Conservation (phyloP, 345 rosid species). For the Barbarea vulgaris region DNA sequence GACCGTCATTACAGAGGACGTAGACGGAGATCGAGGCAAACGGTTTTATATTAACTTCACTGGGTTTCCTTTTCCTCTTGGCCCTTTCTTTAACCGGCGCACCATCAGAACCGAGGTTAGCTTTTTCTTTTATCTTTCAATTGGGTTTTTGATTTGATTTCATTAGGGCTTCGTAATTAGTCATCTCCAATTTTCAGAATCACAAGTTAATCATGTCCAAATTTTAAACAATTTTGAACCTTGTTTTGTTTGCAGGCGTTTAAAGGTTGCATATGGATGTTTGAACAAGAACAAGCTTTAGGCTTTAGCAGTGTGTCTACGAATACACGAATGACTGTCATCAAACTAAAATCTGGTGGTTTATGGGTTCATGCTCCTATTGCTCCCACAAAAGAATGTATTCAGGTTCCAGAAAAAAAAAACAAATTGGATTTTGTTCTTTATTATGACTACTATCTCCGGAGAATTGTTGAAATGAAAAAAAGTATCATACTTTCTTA, state of each 20-base stretch:
- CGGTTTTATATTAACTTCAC: conserved; percentile 85
- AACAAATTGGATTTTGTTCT: not conserved
- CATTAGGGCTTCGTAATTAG: not conserved
- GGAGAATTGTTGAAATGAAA: not conserved
- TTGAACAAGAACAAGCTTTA: conserved; percentile 97
- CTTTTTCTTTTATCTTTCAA: conserved; percentile 9
- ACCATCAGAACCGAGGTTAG: conserved; percentile 86
- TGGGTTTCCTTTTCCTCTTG: conserved; percentile 96
- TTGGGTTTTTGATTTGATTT: not conserved
- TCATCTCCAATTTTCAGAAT: not conserved
- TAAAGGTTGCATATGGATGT: conserved; percentile 87
- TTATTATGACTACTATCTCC: not conserved
- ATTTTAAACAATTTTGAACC: not conserved
- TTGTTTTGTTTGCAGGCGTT: conserved; percentile 57
- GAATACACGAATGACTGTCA: conserved; percentile 91
- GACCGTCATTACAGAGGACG: conserved; percentile 36
- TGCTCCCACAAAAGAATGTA: conserved; percentile 98
- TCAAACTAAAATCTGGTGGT: conserved; percentile 97
- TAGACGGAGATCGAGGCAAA: conserved; percentile 38
- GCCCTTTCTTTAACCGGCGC: conserved; percentile 91
- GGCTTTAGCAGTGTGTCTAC: conserved; percentile 98
- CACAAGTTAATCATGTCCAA: not conserved
- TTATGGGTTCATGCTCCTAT: conserved; percentile 98
- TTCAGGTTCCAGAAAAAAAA: conserved; percentile 51
- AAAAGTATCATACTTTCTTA: conserved; percentile 21